Evolutionary conservation across 164 flowering plant genomes (phyloP).

Genomic region (Magnolia officinalis): DNA sequence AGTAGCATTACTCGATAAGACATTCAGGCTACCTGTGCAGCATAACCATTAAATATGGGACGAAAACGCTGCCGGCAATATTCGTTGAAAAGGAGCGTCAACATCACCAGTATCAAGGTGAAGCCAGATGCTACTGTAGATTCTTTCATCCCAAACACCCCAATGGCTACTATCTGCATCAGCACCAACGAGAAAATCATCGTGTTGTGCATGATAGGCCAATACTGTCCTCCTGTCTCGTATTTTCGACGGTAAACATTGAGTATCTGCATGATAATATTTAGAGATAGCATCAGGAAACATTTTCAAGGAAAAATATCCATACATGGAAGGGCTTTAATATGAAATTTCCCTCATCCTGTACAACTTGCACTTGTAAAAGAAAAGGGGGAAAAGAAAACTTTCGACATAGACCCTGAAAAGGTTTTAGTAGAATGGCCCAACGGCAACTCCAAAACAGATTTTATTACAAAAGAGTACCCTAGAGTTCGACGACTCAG

Average conservation of each 20-base stretch:
- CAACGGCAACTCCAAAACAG: not conserved
- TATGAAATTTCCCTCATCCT: too few relatives aligned
- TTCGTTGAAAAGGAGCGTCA: slow-evolving; percentile 76
- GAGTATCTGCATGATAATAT: slow-evolving; percentile 50
- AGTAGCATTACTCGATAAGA: too few relatives aligned
- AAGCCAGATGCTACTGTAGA: slow-evolving; percentile 75
- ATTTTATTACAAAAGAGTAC: too few relatives aligned
- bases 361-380: too few relatives aligned
- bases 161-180: slow-evolving; percentile 74
- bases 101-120: slow-evolving; percentile 61
- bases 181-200: slow-evolving; percentile 81
- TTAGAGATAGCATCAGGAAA: not conserved
- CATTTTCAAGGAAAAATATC: not conserved
- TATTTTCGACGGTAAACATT: slow-evolving; percentile 75
- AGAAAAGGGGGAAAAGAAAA: too few relatives aligned
- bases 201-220: slow-evolving; percentile 89
- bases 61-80: slow-evolving; percentile 77
- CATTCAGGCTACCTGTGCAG: slow-evolving; percentile 56
- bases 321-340: not conserved
- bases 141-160: slow-evolving; percentile 72
- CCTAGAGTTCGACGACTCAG: too few relatives aligned
- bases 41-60: slow-evolving; percentile 51
- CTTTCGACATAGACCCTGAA: too few relatives aligned
- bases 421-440: not conserved
- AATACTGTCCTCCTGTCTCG: slow-evolving; percentile 71